A percentile compares a stretch with the other conserved stretches of the same genome.
Evolutionary conservation across 805 yeast genomes (phyloP).

Genomic region (Saccharomycopsis sp.): DNA sequence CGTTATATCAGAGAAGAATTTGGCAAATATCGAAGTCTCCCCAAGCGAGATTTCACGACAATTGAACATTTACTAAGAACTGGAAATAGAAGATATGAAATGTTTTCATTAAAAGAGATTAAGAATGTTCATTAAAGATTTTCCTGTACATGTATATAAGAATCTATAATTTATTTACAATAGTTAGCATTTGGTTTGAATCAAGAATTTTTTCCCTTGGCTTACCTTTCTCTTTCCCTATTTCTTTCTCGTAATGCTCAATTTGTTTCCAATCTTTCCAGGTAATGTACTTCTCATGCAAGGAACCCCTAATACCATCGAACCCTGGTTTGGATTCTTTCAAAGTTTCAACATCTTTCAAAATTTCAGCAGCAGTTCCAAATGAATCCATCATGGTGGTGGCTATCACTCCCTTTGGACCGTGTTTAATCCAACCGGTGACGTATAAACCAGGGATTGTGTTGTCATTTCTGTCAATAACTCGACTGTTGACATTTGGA

Average conservation of each 20-base stretch:
- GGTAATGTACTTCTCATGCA: constrained; percentile 29
- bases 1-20: constrained; percentile 18
- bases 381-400: constrained; percentile 82
- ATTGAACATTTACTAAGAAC: constrained; percentile 21
- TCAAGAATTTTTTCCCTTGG: constrained; percentile 50
- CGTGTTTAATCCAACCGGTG: constrained; percentile 86
- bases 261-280: constrained; percentile 69
- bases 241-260: constrained; percentile 43
- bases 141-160: background rate
- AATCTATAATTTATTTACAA: constrained; percentile 20
- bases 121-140: constrained; percentile 18
- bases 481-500: constrained; percentile 28
- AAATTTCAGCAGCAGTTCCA: constrained; percentile 59
- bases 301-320: constrained; percentile 25
- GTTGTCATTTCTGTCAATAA: background rate
- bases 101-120: constrained; percentile 20
- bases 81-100: constrained; percentile 20
- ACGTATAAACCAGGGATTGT: constrained; percentile 53
- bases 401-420: constrained; percentile 87
- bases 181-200: constrained; percentile 42
- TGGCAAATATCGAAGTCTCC: constrained; percentile 12
- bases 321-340: constrained; percentile 27
- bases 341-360: constrained; percentile 42
- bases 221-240: constrained; percentile 46
- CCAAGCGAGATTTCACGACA: constrained; percentile 20